Evolutionary conservation across 495 filamentous ascomycete species (phyloP), one percentile per base, ranked within the genome.

Genomic region (Hypoxylon rickii): DNA sequence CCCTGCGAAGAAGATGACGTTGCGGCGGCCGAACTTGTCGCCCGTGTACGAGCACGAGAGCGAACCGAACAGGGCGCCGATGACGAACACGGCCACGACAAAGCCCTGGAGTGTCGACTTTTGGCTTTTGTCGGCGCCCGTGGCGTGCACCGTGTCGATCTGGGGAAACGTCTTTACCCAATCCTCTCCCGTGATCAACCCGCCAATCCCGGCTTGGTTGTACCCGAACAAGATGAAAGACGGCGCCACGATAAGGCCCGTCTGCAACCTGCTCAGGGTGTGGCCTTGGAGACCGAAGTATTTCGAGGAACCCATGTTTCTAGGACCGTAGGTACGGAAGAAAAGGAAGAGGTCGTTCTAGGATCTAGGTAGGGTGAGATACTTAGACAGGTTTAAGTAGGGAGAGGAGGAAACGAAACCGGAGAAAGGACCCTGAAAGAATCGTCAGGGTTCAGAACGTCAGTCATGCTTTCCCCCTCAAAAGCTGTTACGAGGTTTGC

Each of bases 191-290:
- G 58, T 59, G 8, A 81, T 70, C n/a, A 83, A 74, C 39, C 75
- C 73, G 33, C 77, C 74, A 21, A 73, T 65, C 24, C 76, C 76
- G 22, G 76, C 74, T 55, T 79, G 72, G 49, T 81, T 80, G 61
- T 79, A 81, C 7, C 78, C 78, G 72, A 81, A 81, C 39, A 77
- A 70, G 33, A 76, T 70, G 50, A 79, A 81, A 10, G 74, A 73
- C 7, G 76, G 76, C 8, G 67, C 72, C 16, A 78, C 64, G 45
- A 67, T 58, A 65, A 55, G 52, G 10, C 53, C 46, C 16, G 47
- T 67, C 33, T 61, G 61, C 24, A 64, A 36, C 40, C 52, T 46
- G 22, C 52, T 48, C 11, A 67, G 45, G 42, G 57, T n/a, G 22
- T 55, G 51, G 45, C 64, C 64, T 38, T 44, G 51, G 3, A 63